Conservation (phyloP, 345 rosid genomes). For the Litchi chinensis region DNA sequence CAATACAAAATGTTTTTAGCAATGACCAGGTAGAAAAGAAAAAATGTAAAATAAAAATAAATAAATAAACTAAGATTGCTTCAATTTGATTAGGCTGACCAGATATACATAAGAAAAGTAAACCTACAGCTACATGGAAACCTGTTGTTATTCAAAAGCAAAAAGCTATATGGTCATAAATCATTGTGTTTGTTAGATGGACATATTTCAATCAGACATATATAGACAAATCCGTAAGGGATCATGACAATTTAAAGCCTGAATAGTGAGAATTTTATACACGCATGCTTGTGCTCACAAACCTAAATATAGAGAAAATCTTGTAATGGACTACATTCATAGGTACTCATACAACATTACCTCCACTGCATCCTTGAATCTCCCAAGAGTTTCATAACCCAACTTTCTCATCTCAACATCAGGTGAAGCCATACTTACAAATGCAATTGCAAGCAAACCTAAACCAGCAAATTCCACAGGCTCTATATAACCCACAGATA, state of each 20-base stretch:
- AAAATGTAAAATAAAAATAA: not conserved
- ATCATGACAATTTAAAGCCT: not conserved
- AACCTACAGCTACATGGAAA: not conserved
- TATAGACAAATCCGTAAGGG: not conserved
- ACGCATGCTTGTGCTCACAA: not conserved
- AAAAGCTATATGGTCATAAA: not conserved
- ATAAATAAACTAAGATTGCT: not conserved
- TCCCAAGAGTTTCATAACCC: constrained; percentile 72
- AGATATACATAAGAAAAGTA: not conserved
- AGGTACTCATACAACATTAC: constrained; percentile 42
- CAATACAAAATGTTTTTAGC: not conserved
- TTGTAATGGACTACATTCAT: not conserved
- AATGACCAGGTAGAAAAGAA: not conserved
- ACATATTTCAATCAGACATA: not conserved
- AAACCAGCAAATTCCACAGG: constrained; percentile 78
- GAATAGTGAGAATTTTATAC: not conserved
- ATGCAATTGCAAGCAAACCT: constrained; percentile 90
- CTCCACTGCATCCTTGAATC: constrained; percentile 68
- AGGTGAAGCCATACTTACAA: constrained; percentile 81
- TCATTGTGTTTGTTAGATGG: constrained; percentile 1
- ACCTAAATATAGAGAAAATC: not conserved
- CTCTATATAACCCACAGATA: constrained; percentile 68
- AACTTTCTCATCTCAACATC: constrained; percentile 79
- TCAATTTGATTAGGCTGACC: not conserved
- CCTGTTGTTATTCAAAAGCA: not conserved